Evolutionary conservation across 441 rosid species (phyloP).

Genomic region (Oxalis stricta): DNA sequence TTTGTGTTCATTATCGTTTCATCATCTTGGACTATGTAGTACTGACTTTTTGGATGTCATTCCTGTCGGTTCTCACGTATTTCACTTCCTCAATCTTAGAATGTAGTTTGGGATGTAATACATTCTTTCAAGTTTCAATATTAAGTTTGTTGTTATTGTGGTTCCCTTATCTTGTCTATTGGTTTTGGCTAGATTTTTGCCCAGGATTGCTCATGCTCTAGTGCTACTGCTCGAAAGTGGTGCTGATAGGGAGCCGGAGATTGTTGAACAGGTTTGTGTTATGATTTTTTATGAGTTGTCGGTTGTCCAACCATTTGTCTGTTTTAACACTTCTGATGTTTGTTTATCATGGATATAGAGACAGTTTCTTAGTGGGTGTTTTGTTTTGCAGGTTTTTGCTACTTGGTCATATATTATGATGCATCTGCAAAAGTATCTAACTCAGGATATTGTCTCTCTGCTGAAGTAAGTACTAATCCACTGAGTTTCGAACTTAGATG

Average conservation of each 20-base stretch:
- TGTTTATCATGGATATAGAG: neutral
- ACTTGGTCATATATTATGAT: slow-evolving; percentile 65
- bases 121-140: neutral
- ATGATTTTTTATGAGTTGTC: slow-evolving; percentile 4
- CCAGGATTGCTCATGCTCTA: slow-evolving; percentile 47
- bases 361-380: slow-evolving; percentile 1
- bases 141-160: neutral
- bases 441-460: slow-evolving; percentile 29
- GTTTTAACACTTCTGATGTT: neutral
- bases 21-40: no score
- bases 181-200: slow-evolving; percentile 46
- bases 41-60: no score
- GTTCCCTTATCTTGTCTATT: slow-evolving; percentile 5
- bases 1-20: no score
- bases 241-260: slow-evolving; percentile 83
- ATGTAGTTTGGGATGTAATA: no score
- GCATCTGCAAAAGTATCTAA: slow-evolving; percentile 63
- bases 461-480: slow-evolving; percentile 42
- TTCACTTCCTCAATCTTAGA: no score
- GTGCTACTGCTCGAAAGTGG: slow-evolving; percentile 58
- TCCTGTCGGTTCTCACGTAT: no score
- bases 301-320: neutral
- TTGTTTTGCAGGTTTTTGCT: slow-evolving; percentile 50
- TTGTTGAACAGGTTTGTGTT: slow-evolving; percentile 67
- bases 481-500: neutral